A percentile compares a stretch with the other conserved stretches of the same genome.
phyloP scores from a whole-genome alignment of 176 grass and related monocot genomes.

The Oryza officinalis region DNA sequence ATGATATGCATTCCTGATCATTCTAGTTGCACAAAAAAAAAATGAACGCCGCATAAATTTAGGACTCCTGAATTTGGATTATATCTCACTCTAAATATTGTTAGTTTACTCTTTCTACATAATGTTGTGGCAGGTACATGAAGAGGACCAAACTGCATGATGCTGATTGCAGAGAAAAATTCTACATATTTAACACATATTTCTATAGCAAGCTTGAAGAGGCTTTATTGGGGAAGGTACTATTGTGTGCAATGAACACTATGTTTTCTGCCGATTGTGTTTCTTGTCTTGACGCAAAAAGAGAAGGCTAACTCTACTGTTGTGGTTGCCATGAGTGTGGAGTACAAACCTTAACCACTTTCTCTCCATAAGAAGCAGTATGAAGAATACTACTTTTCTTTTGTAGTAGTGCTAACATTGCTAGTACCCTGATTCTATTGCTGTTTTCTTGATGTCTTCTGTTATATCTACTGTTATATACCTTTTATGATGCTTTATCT shows the following conservation, averaged over 20 bases:
- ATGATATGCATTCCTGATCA: conserved; percentile 6
- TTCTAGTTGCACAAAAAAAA: neutral
- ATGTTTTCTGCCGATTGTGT: conserved; percentile 20
- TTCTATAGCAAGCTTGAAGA: conserved; percentile 90
- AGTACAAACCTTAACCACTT: conserved; percentile 8
- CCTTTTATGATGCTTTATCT: conserved; percentile 1
- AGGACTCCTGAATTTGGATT: conserved; percentile 5
- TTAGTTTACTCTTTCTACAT: conserved; percentile 26
- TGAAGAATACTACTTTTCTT: neutral
- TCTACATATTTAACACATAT: conserved; percentile 91
- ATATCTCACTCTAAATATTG: neutral
- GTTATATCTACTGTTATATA: neutral
- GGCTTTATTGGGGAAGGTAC: conserved; percentile 51
- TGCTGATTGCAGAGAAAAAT: conserved; percentile 43
- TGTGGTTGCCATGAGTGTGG: conserved; percentile 9
- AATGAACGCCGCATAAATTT: neutral
- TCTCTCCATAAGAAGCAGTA: neutral
- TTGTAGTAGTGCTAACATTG: neutral
- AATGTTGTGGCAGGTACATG: conserved; percentile 60
- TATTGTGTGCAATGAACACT: conserved; percentile 29
- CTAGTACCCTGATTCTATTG: neutral
- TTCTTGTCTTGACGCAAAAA: neutral
- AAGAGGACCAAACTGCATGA: conserved; percentile 41
- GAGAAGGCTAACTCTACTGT: conserved; percentile 12
- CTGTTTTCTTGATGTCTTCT: neutral